phyloP scores from a whole-genome alignment of 2,329 filamentous ascomycete species.

The Fusarium incarnatum region DNA sequence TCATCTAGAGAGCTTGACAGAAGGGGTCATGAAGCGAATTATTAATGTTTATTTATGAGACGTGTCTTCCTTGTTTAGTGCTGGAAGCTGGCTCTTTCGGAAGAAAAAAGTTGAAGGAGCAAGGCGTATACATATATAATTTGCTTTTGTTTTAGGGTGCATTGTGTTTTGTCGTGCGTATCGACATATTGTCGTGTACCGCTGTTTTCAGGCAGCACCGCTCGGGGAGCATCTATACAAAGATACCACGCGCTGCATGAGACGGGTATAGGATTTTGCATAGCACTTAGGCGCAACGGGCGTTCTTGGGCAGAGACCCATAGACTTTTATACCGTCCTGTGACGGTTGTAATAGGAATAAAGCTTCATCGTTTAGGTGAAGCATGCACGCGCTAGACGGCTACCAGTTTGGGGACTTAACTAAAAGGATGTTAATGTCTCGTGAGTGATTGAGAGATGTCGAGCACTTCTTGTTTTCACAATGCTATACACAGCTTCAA shows the following conservation, averaged over 20 bases:
- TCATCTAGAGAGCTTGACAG: slow-evolving; percentile 51
- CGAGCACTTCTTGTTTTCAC: not conserved
- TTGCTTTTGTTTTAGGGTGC: slow-evolving; percentile 19
- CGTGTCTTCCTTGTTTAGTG: slow-evolving; percentile 16
- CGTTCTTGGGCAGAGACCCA: slow-evolving; percentile 33
- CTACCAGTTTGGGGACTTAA: slow-evolving; percentile 2
- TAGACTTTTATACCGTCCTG: slow-evolving; percentile 32
- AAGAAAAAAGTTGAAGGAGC: slow-evolving; percentile 22
- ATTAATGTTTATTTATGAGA: slow-evolving; percentile 43
- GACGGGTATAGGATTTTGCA: slow-evolving; percentile 34
- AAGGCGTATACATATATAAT: slow-evolving; percentile 26
- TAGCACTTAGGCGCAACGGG: slow-evolving; percentile 33
- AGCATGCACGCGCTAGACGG: slow-evolving; percentile 16
- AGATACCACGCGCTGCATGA: slow-evolving; percentile 38
- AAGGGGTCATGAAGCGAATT: slow-evolving; percentile 14
- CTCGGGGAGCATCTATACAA: slow-evolving; percentile 13
- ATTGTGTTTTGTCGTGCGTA: slow-evolving; percentile 22
- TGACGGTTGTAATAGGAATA: slow-evolving; percentile 29
- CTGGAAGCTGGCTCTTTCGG: slow-evolving; percentile 26
- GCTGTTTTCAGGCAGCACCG: slow-evolving; percentile 14
- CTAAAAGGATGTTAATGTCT: not conserved
- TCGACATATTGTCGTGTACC: slow-evolving; percentile 15
- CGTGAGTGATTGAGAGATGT: not conserved
- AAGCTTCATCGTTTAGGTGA: slow-evolving; percentile 18
- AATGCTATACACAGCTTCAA: not conserved